A percentile compares a stretch with the other conserved stretches of the same genome.
Conservation (phyloP, 2,329 filamentous ascomycete genomes). For the Aurifilum marmelostoma region DNA sequence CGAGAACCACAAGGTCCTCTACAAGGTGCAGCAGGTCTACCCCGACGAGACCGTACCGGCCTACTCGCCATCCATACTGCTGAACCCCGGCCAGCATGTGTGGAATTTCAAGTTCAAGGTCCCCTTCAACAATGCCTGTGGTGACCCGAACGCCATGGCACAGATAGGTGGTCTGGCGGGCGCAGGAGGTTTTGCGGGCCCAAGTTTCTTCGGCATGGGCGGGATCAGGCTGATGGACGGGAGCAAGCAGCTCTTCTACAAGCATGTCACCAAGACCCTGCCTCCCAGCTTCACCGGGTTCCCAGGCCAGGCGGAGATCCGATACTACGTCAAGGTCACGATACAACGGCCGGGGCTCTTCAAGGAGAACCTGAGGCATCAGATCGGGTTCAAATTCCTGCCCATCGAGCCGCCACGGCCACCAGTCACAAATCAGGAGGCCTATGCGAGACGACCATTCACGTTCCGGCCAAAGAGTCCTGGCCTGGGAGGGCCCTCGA, state of each 20-base stretch:
- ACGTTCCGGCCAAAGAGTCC: slow-evolving; percentile 52
- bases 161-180: slow-evolving; percentile 58
- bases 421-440: slow-evolving; percentile 69
- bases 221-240: slow-evolving; percentile 65
- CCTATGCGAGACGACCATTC: slow-evolving; percentile 77
- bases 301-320: slow-evolving; percentile 83
- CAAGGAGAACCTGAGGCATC: slow-evolving; percentile 81
- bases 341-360: slow-evolving; percentile 86
- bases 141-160: slow-evolving; percentile 56
- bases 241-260: slow-evolving; percentile 62
- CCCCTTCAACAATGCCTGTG: slow-evolving; percentile 75
- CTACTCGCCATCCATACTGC: slow-evolving; percentile 48
- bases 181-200: slow-evolving; percentile 53
- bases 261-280: slow-evolving; percentile 81
- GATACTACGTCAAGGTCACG: slow-evolving; percentile 95
- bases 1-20: slow-evolving; percentile 74
- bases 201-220: slow-evolving; percentile 51
- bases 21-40: slow-evolving; percentile 74
- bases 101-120: slow-evolving; percentile 82
- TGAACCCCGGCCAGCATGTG: slow-evolving; percentile 71
- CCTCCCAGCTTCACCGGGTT: slow-evolving; percentile 90
- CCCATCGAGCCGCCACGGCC: slow-evolving; percentile 88
- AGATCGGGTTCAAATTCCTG: slow-evolving; percentile 78
- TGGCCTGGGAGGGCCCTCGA: slow-evolving; percentile 33
- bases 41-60: slow-evolving; percentile 57